Evolutionary conservation across 768 basidiomycete genomes (phyloP), one percentile per base, ranked within the genome.

Genomic region (Lactarius tabidus): DNA sequence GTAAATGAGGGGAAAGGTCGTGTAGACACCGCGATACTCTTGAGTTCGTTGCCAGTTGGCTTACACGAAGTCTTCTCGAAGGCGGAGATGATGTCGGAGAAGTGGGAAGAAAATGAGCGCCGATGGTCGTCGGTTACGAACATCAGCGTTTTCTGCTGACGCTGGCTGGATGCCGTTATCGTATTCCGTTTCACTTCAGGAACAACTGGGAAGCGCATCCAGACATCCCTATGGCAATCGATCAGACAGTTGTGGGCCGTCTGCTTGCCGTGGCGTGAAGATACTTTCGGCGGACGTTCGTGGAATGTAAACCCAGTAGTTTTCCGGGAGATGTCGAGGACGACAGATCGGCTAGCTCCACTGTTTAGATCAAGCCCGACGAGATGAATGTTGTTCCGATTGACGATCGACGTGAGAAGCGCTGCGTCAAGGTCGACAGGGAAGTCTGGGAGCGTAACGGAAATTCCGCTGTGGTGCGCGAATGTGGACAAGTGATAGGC

Each of bases 401-500:
- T n/a, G n/a, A n/a, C n/a, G n/a, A n/a, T n/a, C n/a, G n/a, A n/a
- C n/a, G n/a, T n/a, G n/a, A 57, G 69, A 85, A 71, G 51, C 14
- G 75, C 69, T 6, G 69, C 69, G 3, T 73, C 69, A 5, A 67
- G 59, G 20, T 58, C 57, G n/a, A 63, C 48, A 7, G 69, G 63
- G 14, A 74, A 66, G 0, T 69, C 66, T 0, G 72, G 75, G 15
- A 82, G 60, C 17, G 74, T 66, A 1, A 84, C 68, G 0, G 51
- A 26, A 28, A 79, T 80, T 17, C 84, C 85, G 12, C 75, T 70
- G 0, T 77, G 74, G 0, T 81, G 80, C 2, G 85, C 85, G 64
- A 87, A 85, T 0, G 83, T 82, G 7, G 73, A 75, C 82, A 81
- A 85, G 67, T 86, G 86, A 65, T 81, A 85, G 0, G 80, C 79